Evolutionary conservation across 1,139 yeast genomes (phyloP).

Genomic region (Candida smagusa): DNA sequence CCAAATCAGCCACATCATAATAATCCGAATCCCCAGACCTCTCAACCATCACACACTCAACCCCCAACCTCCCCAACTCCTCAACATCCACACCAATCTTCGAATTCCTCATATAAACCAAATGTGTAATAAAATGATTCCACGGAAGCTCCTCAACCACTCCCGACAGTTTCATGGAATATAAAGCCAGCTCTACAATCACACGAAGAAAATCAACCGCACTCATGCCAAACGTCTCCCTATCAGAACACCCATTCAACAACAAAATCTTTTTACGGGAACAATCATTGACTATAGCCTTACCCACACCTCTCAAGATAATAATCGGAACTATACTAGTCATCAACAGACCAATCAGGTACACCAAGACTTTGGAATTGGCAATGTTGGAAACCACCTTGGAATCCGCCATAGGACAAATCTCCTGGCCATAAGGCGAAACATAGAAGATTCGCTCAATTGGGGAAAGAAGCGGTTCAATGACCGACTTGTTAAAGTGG

Average conservation of each 20-base stretch:
- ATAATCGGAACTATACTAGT: conserved; percentile 81
- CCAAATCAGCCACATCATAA: conserved; percentile 40
- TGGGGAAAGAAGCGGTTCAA: conserved; percentile 69
- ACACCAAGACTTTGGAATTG: conserved; percentile 56
- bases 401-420: conserved; percentile 71
- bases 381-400: conserved; percentile 55
- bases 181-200: conserved; percentile 48
- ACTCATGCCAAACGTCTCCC: conserved; percentile 71
- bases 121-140: conserved; percentile 52
- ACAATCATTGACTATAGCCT: conserved; percentile 37
- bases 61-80: conserved; percentile 36
- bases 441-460: conserved; percentile 73
- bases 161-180: conserved; percentile 25
- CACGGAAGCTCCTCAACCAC: conserved; percentile 21
- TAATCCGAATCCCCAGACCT: conserved; percentile 21
- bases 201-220: conserved; percentile 58
- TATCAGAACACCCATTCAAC: conserved; percentile 68
- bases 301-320: conserved; percentile 70
- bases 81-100: conserved; percentile 47
- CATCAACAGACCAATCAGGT: conserved; percentile 85
- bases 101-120: conserved; percentile 47
- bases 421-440: conserved; percentile 86
- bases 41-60: conserved; percentile 47
- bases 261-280: conserved; percentile 50
- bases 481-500: conserved; percentile 59